phyloP scores from a whole-genome alignment of 768 basidiomycete species.

The Dendrothele bispora region DNA sequence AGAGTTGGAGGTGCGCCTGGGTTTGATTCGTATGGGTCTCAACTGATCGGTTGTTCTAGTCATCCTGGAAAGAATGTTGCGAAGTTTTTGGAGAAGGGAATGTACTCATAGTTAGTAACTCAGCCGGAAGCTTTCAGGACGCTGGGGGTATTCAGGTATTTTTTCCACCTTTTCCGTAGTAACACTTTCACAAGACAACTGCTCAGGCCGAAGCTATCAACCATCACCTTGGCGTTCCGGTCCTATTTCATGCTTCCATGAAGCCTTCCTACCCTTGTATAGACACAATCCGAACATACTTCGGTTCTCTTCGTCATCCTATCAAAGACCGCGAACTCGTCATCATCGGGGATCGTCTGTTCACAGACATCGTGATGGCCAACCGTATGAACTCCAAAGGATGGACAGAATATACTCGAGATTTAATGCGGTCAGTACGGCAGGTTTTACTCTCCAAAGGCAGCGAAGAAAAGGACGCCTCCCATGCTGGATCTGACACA shows the following conservation, averaged over 20 bases:
- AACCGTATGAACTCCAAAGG: constrained; percentile 56
- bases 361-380: constrained; percentile 89
- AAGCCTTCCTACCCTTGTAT: constrained; percentile 87
- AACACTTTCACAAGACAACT: not conserved
- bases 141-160: constrained; percentile 78
- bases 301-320: constrained; percentile 57
- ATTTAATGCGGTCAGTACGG: constrained; percentile 4
- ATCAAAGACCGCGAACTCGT: constrained; percentile 66
- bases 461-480: too few relatives aligned
- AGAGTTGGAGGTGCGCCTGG: constrained; percentile 59
- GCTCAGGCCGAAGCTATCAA: constrained; percentile 84
- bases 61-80: constrained; percentile 74
- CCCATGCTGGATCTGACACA: not conserved
- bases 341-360: constrained; percentile 88
- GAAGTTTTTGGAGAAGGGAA: constrained; percentile 73
- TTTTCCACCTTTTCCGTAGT: constrained; percentile 11
- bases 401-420: constrained; percentile 12
- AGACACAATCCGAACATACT: constrained; percentile 69
- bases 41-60: constrained; percentile 41
- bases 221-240: constrained; percentile 73
- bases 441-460: not conserved
- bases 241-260: constrained; percentile 70
- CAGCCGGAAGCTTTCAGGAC: constrained; percentile 81
- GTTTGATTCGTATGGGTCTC: not conserved
- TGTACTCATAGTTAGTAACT: constrained; percentile 92